A percentile compares a stretch with the other conserved stretches of the same genome.
phyloP scores from a whole-genome alignment of 2,329 filamentous ascomycete species.

The Pyricularia grisea region DNA sequence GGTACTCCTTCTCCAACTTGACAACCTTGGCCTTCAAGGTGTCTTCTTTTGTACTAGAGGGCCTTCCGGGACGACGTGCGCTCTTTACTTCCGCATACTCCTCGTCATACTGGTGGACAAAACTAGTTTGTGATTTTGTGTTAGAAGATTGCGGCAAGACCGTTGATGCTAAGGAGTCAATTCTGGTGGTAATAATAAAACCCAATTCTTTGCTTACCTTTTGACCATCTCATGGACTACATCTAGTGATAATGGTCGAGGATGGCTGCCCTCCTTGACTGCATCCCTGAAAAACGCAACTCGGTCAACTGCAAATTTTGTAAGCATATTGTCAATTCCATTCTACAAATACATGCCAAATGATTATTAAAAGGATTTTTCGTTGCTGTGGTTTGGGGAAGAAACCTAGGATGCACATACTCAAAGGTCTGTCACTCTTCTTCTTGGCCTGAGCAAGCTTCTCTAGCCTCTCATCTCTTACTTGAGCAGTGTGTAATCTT shows the following conservation, averaged over 20 bases:
- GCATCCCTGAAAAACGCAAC: slow-evolving; percentile 49
- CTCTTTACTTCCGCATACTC: slow-evolving; percentile 58
- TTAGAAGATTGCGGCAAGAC: slow-evolving; percentile 6
- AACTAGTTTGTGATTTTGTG: slow-evolving; percentile 31
- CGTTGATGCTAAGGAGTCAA: not conserved
- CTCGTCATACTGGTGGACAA: slow-evolving; percentile 60
- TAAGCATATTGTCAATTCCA: not conserved
- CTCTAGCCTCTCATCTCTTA: slow-evolving; percentile 74
- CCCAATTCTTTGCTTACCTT: slow-evolving; percentile 32
- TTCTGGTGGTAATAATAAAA: not conserved
- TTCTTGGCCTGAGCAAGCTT: slow-evolving; percentile 59
- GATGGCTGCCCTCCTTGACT: not conserved
- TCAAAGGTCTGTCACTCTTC: slow-evolving; percentile 64
- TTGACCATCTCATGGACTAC: slow-evolving; percentile 50
- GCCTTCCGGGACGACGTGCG: slow-evolving; percentile 66
- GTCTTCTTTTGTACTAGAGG: slow-evolving; percentile 68
- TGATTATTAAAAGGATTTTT: slow-evolving; percentile 2
- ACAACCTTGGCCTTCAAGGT: slow-evolving; percentile 63
- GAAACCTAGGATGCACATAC: slow-evolving; percentile 34
- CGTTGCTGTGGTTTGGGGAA: slow-evolving; percentile 5
- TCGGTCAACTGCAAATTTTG: slow-evolving; percentile 44
- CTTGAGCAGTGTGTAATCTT: slow-evolving; percentile 67
- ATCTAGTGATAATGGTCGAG: not conserved
- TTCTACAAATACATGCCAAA: not conserved
- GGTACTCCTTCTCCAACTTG: slow-evolving; percentile 68